Evolutionary conservation across 768 basidiomycete genomes (phyloP), one percentile per base, ranked within the genome.

Genomic region (Gelatoporia subvermispora): DNA sequence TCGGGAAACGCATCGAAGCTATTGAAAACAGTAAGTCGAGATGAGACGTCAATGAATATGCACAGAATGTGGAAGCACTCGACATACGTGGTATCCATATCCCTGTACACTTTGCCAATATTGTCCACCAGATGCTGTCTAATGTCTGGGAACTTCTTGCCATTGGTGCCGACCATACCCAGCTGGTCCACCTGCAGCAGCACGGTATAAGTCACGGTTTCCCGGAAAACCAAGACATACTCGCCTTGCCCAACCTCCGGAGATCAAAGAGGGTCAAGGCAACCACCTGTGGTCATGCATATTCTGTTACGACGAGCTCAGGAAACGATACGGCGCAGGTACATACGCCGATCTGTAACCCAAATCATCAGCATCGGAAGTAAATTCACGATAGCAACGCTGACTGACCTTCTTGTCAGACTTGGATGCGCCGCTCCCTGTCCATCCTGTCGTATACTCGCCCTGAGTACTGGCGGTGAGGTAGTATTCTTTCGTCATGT

Each of bases 401-500:
- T 5, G 11, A 48, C 71, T 47, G 48, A 87, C 90, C 77, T 93
- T 96, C 71, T 95, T 95, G 71, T 95, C 93, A 4, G 92, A 94
- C 61, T 84, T 90, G 15, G 92, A 94, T 37, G 88, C 90, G n/a
- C 93, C 93, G 34, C 86, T 81, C 11, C 82, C 83, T 9, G 89
- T 92, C 88, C 89, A 95, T 64, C 93, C 93, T 44, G 93, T 95
- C 53, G 93, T 95, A 65, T 95, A 95, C 72, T 94, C 90, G 37
- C 89, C 88, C 82, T 79, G 45, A 3, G 31, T 49, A 18, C 23
- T 24, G n/a, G 22, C 2, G 16, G 5, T 28, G 11, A 21, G 22
- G n/a, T 15, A 20, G 3, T 1, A 45, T 15, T 17, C 10, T n/a
- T 16, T 18, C 25, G 17, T 35, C 15, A 10, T 31, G 25, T 21